Evolutionary conservation across 495 filamentous ascomycete species (phyloP).

Genomic region (Penicillium daleae): DNA sequence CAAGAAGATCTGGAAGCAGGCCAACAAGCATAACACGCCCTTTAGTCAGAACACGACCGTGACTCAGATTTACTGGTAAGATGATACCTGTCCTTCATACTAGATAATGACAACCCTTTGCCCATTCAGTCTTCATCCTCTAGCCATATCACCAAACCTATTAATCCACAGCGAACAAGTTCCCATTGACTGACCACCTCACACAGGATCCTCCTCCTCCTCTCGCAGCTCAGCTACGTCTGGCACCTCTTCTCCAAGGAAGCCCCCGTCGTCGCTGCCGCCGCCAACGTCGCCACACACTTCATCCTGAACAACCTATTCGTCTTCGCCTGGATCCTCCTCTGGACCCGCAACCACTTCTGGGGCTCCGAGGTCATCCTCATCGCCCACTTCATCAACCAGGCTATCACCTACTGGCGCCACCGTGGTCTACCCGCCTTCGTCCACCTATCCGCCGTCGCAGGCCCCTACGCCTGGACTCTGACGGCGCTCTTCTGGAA

Average conservation of each 20-base stretch:
- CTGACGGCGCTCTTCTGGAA: constrained; percentile 86
- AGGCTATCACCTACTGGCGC: constrained; percentile 76
- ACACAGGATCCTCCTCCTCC: constrained; percentile 69
- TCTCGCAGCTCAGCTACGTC: constrained; percentile 76
- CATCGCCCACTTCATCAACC: constrained; percentile 79
- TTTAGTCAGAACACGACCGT: constrained; percentile 76
- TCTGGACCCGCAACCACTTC: constrained; percentile 78
- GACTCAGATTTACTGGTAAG: constrained; percentile 76
- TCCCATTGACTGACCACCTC: constrained; percentile 3
- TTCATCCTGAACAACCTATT: constrained; percentile 87
- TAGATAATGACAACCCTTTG: background rate
- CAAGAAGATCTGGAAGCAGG: constrained; percentile 71
- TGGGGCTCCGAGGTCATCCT: constrained; percentile 72
- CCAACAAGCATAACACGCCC: constrained; percentile 63
- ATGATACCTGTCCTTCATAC: background rate
- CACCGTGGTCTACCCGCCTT: constrained; percentile 66
- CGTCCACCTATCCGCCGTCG: constrained; percentile 74
- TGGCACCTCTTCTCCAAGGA: constrained; percentile 73
- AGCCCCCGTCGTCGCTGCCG: constrained; percentile 60
- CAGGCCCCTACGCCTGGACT: constrained; percentile 81
- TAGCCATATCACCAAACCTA: background rate
- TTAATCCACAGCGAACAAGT: background rate
- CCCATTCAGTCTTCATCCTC: background rate
- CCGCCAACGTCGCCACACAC: constrained; percentile 77
- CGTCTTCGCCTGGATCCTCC: constrained; percentile 74